Percentiles rank a stretch among this genome's conserved stretches.
These are phyloP conservation scores for Paramecium octaurelia DNA, from an alignment of 73 alveolate genomes.

Conservation along the genomic window DNA sequence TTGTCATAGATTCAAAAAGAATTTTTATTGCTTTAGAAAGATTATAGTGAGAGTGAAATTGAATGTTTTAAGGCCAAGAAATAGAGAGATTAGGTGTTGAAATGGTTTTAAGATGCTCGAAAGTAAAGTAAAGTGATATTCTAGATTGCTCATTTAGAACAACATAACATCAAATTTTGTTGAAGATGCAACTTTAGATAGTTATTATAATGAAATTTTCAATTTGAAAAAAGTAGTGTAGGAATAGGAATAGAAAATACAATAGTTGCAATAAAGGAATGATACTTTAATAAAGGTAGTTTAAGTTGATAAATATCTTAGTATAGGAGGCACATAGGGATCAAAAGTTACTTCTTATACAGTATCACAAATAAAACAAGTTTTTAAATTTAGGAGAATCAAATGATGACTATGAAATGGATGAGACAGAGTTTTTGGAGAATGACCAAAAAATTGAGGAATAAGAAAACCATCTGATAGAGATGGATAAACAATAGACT, in stretches of 20 bases:
- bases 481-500: background rate
- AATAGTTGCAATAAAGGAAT: background rate
- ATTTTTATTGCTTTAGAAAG: background rate
- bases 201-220: background rate
- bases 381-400: background rate
- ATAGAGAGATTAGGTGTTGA: background rate
- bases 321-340: slow-evolving; percentile 34
- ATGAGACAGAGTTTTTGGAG: background rate
- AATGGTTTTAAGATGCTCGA: background rate
- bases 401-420: background rate
- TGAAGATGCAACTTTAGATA: background rate
- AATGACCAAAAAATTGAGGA: background rate
- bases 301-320: background rate
- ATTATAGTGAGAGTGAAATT: background rate
- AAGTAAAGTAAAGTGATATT: background rate
- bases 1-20: background rate
- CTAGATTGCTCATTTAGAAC: background rate
- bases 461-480: background rate
- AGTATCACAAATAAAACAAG: background rate
- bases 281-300: background rate
- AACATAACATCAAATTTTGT: background rate
- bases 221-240: background rate
- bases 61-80: background rate
- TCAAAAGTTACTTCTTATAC: background rate
- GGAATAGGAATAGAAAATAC: background rate